Base-by-base conservation (phyloP, 805 yeast genomes). In the Yarrowia keelungensis region DNA sequence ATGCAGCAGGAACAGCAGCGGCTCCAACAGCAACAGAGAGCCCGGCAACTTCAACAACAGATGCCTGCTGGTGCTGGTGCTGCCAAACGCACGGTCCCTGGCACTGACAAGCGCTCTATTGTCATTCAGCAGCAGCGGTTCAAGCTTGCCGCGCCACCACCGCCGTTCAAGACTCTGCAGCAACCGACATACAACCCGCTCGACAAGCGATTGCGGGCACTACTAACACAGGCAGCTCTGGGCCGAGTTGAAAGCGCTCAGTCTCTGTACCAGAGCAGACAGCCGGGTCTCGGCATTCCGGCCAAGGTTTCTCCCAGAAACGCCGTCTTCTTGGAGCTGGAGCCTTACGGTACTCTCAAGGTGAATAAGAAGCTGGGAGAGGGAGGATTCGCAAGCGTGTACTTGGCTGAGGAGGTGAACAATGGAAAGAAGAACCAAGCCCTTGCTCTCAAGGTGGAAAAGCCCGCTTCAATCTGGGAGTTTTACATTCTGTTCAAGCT, bases 361-460 rank as follows among this genome's bases (percentile, higher is more conserved):
- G 76, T 88, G 68, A 81, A 83, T 36, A 79, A 80, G 59, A 85
- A 86, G 73, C 78, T 92, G 12, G 97, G 97, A 0, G 84, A 84
- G 73, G 96, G 97, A n/a, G 95, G 93, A 0, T 88, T 81, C 78
- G 96, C 93, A 0, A 82, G 86, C 1, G 97, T 91, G 0, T 91
- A 86, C 75, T 79, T 91, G 26, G 87, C 90, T 0, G 93, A 90
- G 75, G 65, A 59, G 51, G 51, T 59, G 14, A 80, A 83, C 12
- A 78, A 81, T 5, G 82, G 85, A 70, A 76, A 78, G 9, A 91
- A 90, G 1, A 75, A 77, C 0, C 74, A 84, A 42, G 83, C 53
- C 15, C 16, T 82, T 64, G 97, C 97, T 0, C 77, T 92, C 66
- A 92, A 92, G 75, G 84, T 89, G 14, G 92, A 89, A 74, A 81